These are phyloP conservation scores for Ustulina deusta DNA, from an alignment of 2,329 filamentous ascomycete species.

Conservation along the genomic window DNA sequence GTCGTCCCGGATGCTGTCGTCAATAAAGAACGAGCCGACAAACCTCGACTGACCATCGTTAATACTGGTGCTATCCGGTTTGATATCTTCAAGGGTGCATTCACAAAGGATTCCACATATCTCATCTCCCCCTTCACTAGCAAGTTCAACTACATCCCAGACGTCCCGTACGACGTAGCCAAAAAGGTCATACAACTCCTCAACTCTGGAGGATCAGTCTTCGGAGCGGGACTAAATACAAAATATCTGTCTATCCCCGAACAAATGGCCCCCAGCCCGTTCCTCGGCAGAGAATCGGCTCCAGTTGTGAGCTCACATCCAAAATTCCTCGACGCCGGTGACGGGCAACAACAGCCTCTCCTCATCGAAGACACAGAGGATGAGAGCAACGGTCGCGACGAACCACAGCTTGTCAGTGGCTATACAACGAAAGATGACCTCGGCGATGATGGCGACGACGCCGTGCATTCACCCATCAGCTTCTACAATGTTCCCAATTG, in stretches of 20 bases:
- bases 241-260: conserved; percentile 65
- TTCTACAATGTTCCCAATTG: conserved; percentile 87
- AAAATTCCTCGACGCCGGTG: conserved; percentile 28
- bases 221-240: conserved; percentile 56
- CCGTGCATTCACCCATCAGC: conserved; percentile 78
- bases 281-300: conserved; percentile 25
- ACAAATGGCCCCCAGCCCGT: conserved; percentile 46
- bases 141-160: conserved; percentile 78
- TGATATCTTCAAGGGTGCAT: conserved; percentile 92
- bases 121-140: conserved; percentile 90
- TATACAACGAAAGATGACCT: conserved; percentile 92
- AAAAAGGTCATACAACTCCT: conserved; percentile 72
- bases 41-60: conserved; percentile 77
- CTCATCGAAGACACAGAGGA: conserved; percentile 22
- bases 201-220: conserved; percentile 66
- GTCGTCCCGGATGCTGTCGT: conserved; percentile 77
- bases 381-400: conserved; percentile 42
- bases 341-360: conserved; percentile 44
- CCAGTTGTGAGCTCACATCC: conserved; percentile 16
- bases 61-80: conserved; percentile 96
- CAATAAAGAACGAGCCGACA: conserved; percentile 67
- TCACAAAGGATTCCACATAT: conserved; percentile 88
- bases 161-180: conserved; percentile 84
- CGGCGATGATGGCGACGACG: conserved; percentile 89
- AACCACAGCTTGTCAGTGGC: conserved; percentile 61